These are phyloP conservation scores for Candida argentea DNA, from an alignment of 805 yeast species.

Conservation along the genomic window DNA sequence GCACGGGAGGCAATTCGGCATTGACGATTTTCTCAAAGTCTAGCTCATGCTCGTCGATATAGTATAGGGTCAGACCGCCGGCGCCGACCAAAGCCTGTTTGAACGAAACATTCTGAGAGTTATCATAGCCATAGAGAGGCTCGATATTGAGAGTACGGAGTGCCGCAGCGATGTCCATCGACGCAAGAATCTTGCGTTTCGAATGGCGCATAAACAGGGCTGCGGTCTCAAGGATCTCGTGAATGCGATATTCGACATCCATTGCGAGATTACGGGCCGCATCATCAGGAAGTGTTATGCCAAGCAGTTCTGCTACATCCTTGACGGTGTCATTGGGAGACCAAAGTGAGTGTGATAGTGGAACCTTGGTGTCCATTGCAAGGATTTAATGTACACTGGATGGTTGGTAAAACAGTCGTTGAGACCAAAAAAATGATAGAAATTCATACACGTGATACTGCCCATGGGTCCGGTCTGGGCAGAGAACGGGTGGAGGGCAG, in stretches of 20 bases:
- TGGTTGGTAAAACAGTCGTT: slow-evolving; percentile 11
- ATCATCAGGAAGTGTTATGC: slow-evolving; percentile 78
- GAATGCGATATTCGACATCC: slow-evolving; percentile 98
- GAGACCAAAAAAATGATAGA: no score
- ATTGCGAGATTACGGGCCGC: slow-evolving; percentile 91
- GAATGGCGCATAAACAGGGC: slow-evolving; percentile 92
- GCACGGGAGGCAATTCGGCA: slow-evolving; percentile 91
- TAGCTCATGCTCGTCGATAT: slow-evolving; percentile 84
- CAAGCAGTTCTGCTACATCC: slow-evolving; percentile 90
- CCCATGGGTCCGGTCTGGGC: no score
- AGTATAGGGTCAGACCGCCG: slow-evolving; percentile 88
- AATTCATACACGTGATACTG: no score
- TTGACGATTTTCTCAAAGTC: slow-evolving; percentile 91
- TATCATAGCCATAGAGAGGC: slow-evolving; percentile 85
- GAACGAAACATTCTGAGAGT: slow-evolving; percentile 59
- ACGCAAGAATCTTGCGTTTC: slow-evolving; percentile 70
- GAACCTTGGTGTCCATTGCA: slow-evolving; percentile 30
- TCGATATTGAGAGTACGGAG: slow-evolving; percentile 82
- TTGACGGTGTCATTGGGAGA: slow-evolving; percentile 94
- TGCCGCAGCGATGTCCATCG: slow-evolving; percentile 75
- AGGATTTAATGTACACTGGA: not conserved
- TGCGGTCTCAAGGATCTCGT: slow-evolving; percentile 93
- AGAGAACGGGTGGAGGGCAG: no score
- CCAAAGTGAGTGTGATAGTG: slow-evolving; percentile 86
- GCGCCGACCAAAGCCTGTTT: slow-evolving; percentile 77